These are phyloP conservation scores for Cairneyella variabilis DNA, from an alignment of 495 filamentous ascomycete genomes.

Conservation along the genomic window DNA sequence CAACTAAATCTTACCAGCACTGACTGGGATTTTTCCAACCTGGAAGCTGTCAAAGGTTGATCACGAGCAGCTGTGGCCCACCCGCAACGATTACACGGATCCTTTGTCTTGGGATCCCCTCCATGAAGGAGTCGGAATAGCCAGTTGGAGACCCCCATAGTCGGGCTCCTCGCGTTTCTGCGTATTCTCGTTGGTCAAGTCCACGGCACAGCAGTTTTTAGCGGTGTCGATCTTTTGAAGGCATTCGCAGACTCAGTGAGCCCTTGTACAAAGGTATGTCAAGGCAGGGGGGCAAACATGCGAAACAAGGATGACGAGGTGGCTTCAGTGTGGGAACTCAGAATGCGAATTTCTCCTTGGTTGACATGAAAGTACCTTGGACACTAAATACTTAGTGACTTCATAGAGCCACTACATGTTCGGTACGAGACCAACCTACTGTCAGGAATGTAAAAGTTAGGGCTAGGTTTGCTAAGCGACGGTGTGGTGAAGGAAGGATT, in stretches of 20 bases:
- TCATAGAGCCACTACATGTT: neutral
- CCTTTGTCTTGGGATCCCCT: neutral
- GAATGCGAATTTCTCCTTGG: neutral
- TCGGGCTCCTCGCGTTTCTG: neutral
- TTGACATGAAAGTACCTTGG: neutral
- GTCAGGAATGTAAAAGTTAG: neutral
- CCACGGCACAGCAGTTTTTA: neutral
- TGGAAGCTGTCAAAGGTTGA: neutral
- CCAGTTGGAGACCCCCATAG: neutral
- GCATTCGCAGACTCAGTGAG: conserved; percentile 9
- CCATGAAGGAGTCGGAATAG: neutral
- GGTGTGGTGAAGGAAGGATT: neutral
- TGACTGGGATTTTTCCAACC: conserved; percentile 2
- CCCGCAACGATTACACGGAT: neutral
- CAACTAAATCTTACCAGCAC: neutral
- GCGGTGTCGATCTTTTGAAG: conserved; percentile 17
- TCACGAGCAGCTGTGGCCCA: conserved; percentile 1
- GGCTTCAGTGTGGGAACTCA: too few relatives aligned
- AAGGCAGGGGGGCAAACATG: neutral
- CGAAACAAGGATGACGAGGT: conserved; percentile 12
- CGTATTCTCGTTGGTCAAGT: neutral
- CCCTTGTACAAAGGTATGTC: neutral
- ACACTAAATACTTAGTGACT: neutral
- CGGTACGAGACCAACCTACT: neutral
- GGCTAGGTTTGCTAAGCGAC: neutral